Evolutionary conservation across 306 rosid species (phyloP), one percentile per base, ranked within the genome.

Genomic region (Malus sieversii): DNA sequence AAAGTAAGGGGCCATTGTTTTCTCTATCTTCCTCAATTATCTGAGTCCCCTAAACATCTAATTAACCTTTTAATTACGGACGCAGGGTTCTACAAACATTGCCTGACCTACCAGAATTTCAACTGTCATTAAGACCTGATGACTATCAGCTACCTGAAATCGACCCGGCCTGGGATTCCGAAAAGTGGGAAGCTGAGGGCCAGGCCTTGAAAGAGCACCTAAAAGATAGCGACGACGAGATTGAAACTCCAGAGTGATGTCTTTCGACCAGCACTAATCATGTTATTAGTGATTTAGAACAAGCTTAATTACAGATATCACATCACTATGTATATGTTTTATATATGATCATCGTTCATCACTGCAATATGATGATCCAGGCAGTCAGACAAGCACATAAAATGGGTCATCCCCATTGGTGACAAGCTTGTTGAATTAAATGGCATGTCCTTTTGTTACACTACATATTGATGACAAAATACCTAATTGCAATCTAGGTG

Each of bases 21-120:
- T 70, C 18, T 10, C 19, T 4, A 2, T 19, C 18, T 25, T 10
- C n/a, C 40, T 75, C 27, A 32, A 7, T n/a, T 70, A 5, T 53
- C 63, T 0, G 3, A 0, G 53, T 15, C 53, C 72, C 59, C 78
- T 30, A 13, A 69, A 20, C 30, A 70, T 66, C 6, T 27, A 27
- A 55, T 63, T 18, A 75, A 63, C 19, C 66, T 69, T 75, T 16
- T 3, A 19, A 57, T 10, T 57, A n/a, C 30, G 11, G 66, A 76
- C 74, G 84, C 97, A 95, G 99, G 87, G 86, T 70, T 82, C 86
- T 90, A 15, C 96, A 88, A 80, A 69, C 81, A 76, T 80, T 95
- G 83, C 99, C 99, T 42, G 97, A 90, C 9, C 83, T 95, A 67
- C 99, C 99, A 48, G 97, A 95, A 69, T 95, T 95, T 58, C 92